phyloP scores from a whole-genome alignment of 2,329 filamentous ascomycete genomes.

The Laburnicola sp. region DNA sequence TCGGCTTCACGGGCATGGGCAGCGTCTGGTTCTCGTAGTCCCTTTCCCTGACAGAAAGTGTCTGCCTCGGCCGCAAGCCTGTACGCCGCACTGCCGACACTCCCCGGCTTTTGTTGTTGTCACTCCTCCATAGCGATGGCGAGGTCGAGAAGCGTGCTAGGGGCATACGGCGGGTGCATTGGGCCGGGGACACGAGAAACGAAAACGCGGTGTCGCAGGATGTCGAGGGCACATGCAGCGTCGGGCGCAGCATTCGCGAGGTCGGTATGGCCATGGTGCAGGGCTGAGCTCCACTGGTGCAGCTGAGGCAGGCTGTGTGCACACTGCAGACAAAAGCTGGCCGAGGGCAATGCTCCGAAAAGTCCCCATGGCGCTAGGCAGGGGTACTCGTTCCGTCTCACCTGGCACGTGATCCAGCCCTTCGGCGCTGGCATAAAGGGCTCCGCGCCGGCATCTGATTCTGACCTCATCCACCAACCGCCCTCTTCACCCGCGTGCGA shows the following conservation, averaged over 20 bases:
- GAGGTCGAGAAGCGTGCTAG: conserved; percentile 58
- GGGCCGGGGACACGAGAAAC: conserved; percentile 32
- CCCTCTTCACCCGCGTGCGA: conserved; percentile 42
- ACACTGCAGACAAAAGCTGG: conserved; percentile 21
- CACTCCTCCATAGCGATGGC: conserved; percentile 59
- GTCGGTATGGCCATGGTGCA: conserved; percentile 36
- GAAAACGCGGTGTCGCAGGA: conserved; percentile 28
- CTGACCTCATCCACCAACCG: conserved; percentile 28
- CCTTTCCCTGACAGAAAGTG: conserved; percentile 72
- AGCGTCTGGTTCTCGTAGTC: conserved; percentile 53
- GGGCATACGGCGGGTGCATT: conserved; percentile 40
- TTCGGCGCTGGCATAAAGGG: conserved; percentile 20
- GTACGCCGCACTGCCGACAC: conserved; percentile 79
- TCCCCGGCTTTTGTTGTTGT: conserved; percentile 79
- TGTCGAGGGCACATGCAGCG: conserved; percentile 14
- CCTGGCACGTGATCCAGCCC: conserved; percentile 7
- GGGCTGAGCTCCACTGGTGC: conserved; percentile 21
- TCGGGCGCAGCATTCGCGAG: conserved; percentile 32
- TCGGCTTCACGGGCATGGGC: conserved; percentile 69
- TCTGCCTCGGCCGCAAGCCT: conserved; percentile 66
- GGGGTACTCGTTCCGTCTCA: background rate
- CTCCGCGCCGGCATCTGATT: conserved; percentile 18
- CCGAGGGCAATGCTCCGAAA: background rate
- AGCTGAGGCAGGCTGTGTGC: background rate
- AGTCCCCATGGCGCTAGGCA: conserved; percentile 10